Percentiles rank a stretch among this genome's conserved stretches.
These are phyloP conservation scores for Candida germanica DNA, from an alignment of 805 yeast species.

Conservation along the genomic window DNA sequence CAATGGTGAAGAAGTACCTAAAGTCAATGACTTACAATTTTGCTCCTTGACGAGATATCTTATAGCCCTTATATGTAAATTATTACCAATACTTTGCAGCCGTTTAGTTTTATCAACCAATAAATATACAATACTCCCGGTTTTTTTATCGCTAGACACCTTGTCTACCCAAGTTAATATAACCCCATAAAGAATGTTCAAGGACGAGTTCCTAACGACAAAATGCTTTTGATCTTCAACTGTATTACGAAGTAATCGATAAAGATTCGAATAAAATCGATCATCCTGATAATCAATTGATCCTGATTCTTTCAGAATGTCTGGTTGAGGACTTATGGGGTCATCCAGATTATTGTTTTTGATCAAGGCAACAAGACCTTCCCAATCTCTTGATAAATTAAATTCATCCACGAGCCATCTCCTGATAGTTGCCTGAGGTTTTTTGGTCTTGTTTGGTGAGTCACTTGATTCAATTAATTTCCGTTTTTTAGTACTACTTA, in stretches of 20 bases:
- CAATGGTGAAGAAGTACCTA: conserved; percentile 51
- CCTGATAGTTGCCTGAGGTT: conserved; percentile 27
- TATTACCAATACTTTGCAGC: conserved; percentile 53
- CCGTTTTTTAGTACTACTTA: conserved; percentile 23
- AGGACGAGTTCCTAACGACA: conserved; percentile 54
- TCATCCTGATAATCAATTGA: conserved; percentile 23
- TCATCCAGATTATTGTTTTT: conserved; percentile 32
- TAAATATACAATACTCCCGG: conserved; percentile 46
- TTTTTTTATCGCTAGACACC: too few species aligned
- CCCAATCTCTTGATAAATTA: conserved; percentile 48
- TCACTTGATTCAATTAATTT: conserved; percentile 6
- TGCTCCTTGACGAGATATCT: conserved; percentile 45
- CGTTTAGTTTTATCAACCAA: conserved; percentile 54
- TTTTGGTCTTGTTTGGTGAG: conserved; percentile 6
- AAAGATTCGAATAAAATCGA: conserved; percentile 26
- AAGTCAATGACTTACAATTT: conserved; percentile 34
- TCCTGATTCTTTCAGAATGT: conserved; percentile 8
- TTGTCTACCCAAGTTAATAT: conserved; percentile 52
- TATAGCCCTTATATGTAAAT: conserved; percentile 51
- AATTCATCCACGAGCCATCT: conserved; percentile 60
- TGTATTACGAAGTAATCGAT: conserved; percentile 27
- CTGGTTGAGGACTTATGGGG: conserved; percentile 15
- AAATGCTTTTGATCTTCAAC: conserved; percentile 43
- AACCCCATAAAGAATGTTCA: conserved; percentile 53
- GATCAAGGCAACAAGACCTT: conserved; percentile 44